These are phyloP conservation scores for Filobasidium wieringae DNA, from an alignment of 768 basidiomycete species.

Conservation along the genomic window DNA sequence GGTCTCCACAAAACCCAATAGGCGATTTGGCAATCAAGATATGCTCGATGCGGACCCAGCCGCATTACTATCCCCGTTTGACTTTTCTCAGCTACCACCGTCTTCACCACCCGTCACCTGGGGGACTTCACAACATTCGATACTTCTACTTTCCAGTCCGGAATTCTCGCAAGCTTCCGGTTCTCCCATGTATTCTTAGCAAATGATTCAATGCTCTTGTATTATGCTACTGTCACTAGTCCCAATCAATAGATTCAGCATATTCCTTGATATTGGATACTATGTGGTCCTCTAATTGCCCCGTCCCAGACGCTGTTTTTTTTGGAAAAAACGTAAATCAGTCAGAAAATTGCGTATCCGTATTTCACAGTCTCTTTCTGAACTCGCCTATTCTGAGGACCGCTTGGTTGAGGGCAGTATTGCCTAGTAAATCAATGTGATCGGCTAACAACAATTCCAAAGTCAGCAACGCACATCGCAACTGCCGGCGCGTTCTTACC, in stretches of 20 bases:
- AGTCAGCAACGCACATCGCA: too few species aligned
- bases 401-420: slow-evolving; percentile 74
- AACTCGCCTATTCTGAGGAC: slow-evolving; percentile 59
- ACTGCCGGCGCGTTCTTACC: too few species aligned
- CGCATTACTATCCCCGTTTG: not conserved
- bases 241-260: slow-evolving; percentile 64
- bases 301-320: slow-evolving; percentile 54
- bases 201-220: not conserved
- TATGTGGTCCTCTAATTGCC: slow-evolving; percentile 52
- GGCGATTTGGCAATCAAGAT: too few species aligned
- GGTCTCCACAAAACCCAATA: too few species aligned
- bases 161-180: not conserved
- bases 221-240: slow-evolving; percentile 34
- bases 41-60: not conserved
- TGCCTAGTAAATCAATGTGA: slow-evolving; percentile 74
- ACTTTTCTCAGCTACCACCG: not conserved
- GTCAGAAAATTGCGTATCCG: not conserved
- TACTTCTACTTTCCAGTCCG: not conserved
- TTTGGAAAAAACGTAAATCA: not conserved
- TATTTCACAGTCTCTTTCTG: not conserved
- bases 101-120: not conserved
- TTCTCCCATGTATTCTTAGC: not conserved
- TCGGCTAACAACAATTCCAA: too few species aligned
- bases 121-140: not conserved
- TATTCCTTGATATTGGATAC: slow-evolving; percentile 72